Evolutionary conservation across 805 yeast species (phyloP), one percentile per base, ranked within the genome.

Genomic region (Pichia deserticola): DNA sequence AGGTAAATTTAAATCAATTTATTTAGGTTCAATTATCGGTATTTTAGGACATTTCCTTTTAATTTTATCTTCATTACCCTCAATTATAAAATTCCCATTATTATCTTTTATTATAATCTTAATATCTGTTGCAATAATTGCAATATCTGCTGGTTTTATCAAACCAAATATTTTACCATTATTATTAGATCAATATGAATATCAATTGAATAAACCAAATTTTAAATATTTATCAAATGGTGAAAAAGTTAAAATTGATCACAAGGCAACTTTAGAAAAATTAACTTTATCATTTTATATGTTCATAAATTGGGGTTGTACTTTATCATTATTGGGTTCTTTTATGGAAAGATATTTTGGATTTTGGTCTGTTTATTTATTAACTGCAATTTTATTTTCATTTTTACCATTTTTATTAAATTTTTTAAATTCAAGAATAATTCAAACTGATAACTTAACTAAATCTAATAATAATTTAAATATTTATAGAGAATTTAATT

Each of bases 111-210:
- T 57, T 3, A 62, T 74, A 39, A 68, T 75, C 10, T 55, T 69
- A 33, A 48, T 74, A 30, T 71, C 71, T 13, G 61, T 73, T 30
- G n/a, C 69, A 1, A 61, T 69, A 6, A 65, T 74, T 48, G 71
- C 74, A 29, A 29, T 61, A 5, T 76, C 79, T 51, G 73, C 81
- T 35, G 81, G 82, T 42, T 73, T 75, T 49, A 76, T 77, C 52
- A 77, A 77, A 54, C 77, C 81, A 27, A 77, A 76, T 58, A 66
- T 76, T 44, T 65, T 74, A 52, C 79, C 79, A 5, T 62, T 75
- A 44, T 57, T 75, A 40, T 67, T 75, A 66, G 87, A 84, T 57
- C 89, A 83, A 65, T 81, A 81, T 63, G 76, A 80, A 37, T 72
- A 75, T 60, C 69, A 76, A 40, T 73, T 74, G 55, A 82, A 79